Percentiles rank a stretch among this genome's conserved stretches.
Evolutionary conservation across 202 grass and related monocot species (phyloP).

Genomic region (Panicum hallii): DNA sequence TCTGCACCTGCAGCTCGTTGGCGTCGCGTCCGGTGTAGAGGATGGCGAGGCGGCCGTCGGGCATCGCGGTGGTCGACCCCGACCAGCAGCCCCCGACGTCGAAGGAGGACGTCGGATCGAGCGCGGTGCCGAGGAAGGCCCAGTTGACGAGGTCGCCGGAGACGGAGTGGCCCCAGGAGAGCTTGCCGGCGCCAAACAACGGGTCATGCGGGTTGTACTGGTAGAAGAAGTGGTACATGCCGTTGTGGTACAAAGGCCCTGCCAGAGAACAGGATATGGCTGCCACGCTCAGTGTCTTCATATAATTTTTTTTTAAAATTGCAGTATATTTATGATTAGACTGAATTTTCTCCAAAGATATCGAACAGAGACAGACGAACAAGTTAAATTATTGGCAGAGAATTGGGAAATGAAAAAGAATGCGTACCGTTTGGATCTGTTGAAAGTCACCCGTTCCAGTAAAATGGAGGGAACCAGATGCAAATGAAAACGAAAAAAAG

Average conservation of each 20-base stretch:
- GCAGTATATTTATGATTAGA: background rate
- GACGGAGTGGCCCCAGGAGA: constrained; percentile 66
- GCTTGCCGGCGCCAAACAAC: constrained; percentile 33
- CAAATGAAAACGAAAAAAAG: background rate
- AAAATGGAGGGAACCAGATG: background rate
- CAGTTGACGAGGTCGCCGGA: constrained; percentile 69
- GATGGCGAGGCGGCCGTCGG: constrained; percentile 39
- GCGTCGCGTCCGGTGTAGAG: constrained; percentile 57
- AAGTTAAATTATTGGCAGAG: background rate
- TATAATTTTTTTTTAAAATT: background rate
- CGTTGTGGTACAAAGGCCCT: constrained; percentile 70
- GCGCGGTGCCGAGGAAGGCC: constrained; percentile 50
- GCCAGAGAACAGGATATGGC: background rate
- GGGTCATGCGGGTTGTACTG: constrained; percentile 59
- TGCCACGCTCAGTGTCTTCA: no score
- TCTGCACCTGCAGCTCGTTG: constrained; percentile 45
- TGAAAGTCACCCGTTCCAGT: constrained; percentile 3
- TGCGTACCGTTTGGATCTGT: constrained; percentile 35
- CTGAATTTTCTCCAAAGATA: background rate
- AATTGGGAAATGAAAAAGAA: background rate
- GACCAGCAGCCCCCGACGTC: constrained; percentile 58
- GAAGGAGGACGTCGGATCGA: constrained; percentile 44
- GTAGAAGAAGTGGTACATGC: constrained; percentile 64
- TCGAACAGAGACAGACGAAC: background rate
- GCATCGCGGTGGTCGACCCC: constrained; percentile 45